These are phyloP conservation scores for Podaxis sp. DNA, from an alignment of 768 basidiomycete species.

Conservation along the genomic window DNA sequence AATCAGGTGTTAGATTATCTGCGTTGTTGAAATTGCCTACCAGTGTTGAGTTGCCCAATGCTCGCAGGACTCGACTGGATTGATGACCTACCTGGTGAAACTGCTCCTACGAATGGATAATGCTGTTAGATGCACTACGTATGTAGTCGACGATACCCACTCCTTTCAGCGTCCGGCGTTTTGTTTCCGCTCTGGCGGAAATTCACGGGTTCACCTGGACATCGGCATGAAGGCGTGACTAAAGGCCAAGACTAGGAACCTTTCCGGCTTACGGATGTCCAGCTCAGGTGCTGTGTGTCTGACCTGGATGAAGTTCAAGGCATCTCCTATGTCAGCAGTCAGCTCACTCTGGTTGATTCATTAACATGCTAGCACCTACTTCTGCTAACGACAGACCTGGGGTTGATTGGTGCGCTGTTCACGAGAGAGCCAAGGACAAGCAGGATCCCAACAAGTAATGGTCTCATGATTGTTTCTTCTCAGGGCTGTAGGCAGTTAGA, in stretches of 20 bases:
- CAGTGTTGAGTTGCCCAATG: neutral
- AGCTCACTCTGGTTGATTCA: neutral
- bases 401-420: neutral
- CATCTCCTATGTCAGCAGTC: neutral
- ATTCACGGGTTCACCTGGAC: neutral
- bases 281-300: neutral
- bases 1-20: neutral
- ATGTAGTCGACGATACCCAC: neutral
- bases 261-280: neutral
- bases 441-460: neutral
- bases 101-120: neutral
- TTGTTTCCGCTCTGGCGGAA: neutral
- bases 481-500: neutral
- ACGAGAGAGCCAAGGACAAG: neutral
- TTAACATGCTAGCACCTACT: neutral
- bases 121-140: neutral
- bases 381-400: neutral
- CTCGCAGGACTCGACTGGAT: neutral
- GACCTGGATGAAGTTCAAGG: neutral
- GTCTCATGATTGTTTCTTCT: neutral
- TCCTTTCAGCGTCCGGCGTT: neutral
- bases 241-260: neutral
- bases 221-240: neutral
- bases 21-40: conserved; percentile 1
- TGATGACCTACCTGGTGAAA: neutral